Conservation (phyloP, 2,329 filamentous ascomycete species). For the Cladophialophora chaetospira region DNA sequence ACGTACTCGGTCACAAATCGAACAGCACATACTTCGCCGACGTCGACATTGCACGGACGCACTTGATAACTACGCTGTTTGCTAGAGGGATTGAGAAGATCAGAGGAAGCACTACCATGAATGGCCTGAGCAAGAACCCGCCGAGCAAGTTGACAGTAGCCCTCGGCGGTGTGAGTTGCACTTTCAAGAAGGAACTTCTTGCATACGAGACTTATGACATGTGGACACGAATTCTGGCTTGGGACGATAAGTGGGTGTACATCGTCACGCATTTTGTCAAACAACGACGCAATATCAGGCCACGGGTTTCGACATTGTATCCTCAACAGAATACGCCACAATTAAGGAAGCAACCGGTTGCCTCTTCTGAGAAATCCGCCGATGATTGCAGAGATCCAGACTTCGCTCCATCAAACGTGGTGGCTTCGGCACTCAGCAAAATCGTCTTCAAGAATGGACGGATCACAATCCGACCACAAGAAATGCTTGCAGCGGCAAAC, state of each 20-base stretch:
- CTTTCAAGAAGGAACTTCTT: slow-evolving; percentile 71
- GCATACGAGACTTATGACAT: slow-evolving; percentile 71
- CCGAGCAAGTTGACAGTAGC: slow-evolving; percentile 61
- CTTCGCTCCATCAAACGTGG: slow-evolving; percentile 41
- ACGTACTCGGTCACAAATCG: slow-evolving; percentile 72
- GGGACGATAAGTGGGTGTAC: slow-evolving; percentile 83
- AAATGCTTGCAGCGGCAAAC: slow-evolving; percentile 35
- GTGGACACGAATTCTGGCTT: slow-evolving; percentile 70
- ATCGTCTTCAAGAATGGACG: slow-evolving; percentile 81
- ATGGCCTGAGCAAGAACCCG: slow-evolving; percentile 48
- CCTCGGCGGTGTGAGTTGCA: slow-evolving; percentile 71
- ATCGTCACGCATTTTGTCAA: slow-evolving; percentile 70
- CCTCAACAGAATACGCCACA: slow-evolving; percentile 8
- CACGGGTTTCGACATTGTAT: slow-evolving; percentile 14
- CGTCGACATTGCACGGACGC: slow-evolving; percentile 70
- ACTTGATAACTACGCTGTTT: slow-evolving; percentile 71
- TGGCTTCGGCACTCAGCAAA: slow-evolving; percentile 71
- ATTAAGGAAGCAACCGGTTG: no score
- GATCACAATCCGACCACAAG: slow-evolving; percentile 74
- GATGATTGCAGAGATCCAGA: no score
- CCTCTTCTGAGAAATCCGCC: no score
- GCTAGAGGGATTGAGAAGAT: slow-evolving; percentile 54
- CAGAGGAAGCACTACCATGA: slow-evolving; percentile 49
- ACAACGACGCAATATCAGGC: slow-evolving; percentile 11
- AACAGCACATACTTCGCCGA: slow-evolving; percentile 60